Conservation (phyloP, 768 basidiomycete genomes). For the Tremella mesenterica region DNA sequence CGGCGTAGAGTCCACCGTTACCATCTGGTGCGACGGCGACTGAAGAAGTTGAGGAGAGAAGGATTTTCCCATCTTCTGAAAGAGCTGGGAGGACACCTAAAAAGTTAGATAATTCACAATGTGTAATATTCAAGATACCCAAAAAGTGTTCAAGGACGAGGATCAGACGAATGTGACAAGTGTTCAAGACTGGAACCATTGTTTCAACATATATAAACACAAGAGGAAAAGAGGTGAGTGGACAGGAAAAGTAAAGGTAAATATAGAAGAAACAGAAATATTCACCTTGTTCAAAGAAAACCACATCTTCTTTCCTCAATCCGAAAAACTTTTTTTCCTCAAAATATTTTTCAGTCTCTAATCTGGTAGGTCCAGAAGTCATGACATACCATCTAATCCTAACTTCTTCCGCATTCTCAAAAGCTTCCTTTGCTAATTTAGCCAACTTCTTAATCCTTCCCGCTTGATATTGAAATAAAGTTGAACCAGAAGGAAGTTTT, state of each 20-base stretch:
- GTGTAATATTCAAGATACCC: too few species aligned
- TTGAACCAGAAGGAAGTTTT: constrained; percentile 81
- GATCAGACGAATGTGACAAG: too few species aligned
- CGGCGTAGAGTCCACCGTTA: constrained; percentile 94
- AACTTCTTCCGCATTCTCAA: constrained; percentile 52
- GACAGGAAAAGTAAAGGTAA: too few species aligned
- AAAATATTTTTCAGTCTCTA: constrained; percentile 79
- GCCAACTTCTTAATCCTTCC: constrained; percentile 84
- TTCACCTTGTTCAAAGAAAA: constrained; percentile 94
- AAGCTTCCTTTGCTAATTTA: constrained; percentile 55
- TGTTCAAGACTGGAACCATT: too few species aligned
- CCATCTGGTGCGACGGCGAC: constrained; percentile 96
- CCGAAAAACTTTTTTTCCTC: constrained; percentile 69
- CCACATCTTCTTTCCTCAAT: constrained; percentile 64
- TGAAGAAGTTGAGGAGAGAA: constrained; percentile 67
- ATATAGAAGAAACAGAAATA: too few species aligned
- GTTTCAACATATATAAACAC: too few species aligned
- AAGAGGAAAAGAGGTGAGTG: too few species aligned
- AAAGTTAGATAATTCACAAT: neutral
- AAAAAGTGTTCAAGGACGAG: too few species aligned
- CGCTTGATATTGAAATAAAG: constrained; percentile 95
- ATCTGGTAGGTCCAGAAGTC: constrained; percentile 93
- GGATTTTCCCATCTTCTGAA: constrained; percentile 83
- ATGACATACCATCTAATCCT: constrained; percentile 95
- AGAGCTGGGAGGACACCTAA: constrained; percentile 94